phyloP scores from a whole-genome alignment of 129 eudicot species.

The Erigeron canadensis region DNA sequence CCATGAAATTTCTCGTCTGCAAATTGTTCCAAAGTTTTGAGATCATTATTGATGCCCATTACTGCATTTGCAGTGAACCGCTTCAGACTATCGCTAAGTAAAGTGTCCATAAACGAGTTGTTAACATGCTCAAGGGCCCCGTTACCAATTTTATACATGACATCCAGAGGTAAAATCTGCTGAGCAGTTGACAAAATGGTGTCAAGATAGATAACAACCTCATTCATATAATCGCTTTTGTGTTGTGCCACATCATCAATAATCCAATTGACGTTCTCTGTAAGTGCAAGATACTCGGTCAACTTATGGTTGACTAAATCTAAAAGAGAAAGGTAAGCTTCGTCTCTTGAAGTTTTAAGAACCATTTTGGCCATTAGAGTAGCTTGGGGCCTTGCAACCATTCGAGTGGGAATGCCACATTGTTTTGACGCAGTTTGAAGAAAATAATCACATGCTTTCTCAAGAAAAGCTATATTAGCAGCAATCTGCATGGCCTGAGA shows the following conservation, averaged over 20 bases:
- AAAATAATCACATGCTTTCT: constrained; percentile 84
- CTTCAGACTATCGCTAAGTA: constrained; percentile 76
- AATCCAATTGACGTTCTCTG: constrained; percentile 75
- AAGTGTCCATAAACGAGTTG: constrained; percentile 59
- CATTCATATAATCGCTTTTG: constrained; percentile 62
- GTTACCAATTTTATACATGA: constrained; percentile 76
- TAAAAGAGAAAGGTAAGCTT: constrained; percentile 62
- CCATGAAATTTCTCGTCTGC: constrained; percentile 84
- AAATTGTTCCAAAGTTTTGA: constrained; percentile 67
- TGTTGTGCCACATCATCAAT: constrained; percentile 61
- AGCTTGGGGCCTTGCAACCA: constrained; percentile 60
- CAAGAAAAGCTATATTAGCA: constrained; percentile 67
- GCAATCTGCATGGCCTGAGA: constrained; percentile 94
- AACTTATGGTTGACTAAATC: constrained; percentile 65
- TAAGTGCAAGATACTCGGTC: constrained; percentile 62
- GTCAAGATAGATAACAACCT: constrained; percentile 74
- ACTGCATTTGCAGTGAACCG: constrained; percentile 84
- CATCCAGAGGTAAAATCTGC: constrained; percentile 79
- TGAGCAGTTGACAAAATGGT: constrained; percentile 79
- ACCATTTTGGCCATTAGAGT: constrained; percentile 64
- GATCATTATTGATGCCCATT: constrained; percentile 56
- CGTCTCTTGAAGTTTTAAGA: constrained; percentile 72
- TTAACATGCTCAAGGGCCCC: constrained; percentile 91
- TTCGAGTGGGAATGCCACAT: constrained; percentile 74
- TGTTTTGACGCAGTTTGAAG: constrained; percentile 77